Base-by-base conservation (phyloP, 208 protist genomes). In the Trypanosoma cruzi region DNA sequence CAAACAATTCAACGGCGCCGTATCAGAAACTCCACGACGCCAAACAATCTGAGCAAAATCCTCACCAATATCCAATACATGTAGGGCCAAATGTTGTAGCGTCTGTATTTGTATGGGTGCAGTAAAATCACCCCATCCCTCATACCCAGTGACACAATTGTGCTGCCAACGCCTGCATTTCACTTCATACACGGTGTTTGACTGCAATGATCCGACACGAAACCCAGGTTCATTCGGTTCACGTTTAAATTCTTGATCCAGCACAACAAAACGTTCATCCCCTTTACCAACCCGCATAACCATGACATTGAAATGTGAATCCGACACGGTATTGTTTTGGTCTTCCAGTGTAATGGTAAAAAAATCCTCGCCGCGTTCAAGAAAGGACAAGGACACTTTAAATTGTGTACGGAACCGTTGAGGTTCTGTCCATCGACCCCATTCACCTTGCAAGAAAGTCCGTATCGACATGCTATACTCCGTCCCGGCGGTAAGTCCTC, bases 341-440 rank as follows among this genome's bases (percentile, higher is more conserved):
- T 36, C 40, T 49, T 73, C 72, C 29, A 71, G 13, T 16, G 46
- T 16, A 8, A 97, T 46, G 20, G 82, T 89, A 54, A 97, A 79
- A 68, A 92, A 95, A 75, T 95, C 84, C 69, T 97, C 93, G n/a
- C 90, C 89, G 29, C 93, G 87, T 63, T 96, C 90, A 13, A 88
- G 56, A 53, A 92, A 90, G 4, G 73, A 80, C 22, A 96, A 52
- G 0, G 71, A 55, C 8, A 73, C 68, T 54, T 59, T 82, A 1
- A 79, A 52, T 36, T 67, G 50, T 11, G 93, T 96, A 16, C 71
- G 68, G 69, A 93, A 93, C 22, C 55, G 55, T 40, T 71, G 31
- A 20, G 82, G 80, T 71, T 95, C 85, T n/a, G 86, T 91, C 93
- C 93, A 97, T 36, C 77, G 46, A 44, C 93, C 93, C 93, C 93